Evolutionary conservation across 371 early-diverging fungal species (phyloP).

Genomic region (Apophysomyces variabilis): DNA sequence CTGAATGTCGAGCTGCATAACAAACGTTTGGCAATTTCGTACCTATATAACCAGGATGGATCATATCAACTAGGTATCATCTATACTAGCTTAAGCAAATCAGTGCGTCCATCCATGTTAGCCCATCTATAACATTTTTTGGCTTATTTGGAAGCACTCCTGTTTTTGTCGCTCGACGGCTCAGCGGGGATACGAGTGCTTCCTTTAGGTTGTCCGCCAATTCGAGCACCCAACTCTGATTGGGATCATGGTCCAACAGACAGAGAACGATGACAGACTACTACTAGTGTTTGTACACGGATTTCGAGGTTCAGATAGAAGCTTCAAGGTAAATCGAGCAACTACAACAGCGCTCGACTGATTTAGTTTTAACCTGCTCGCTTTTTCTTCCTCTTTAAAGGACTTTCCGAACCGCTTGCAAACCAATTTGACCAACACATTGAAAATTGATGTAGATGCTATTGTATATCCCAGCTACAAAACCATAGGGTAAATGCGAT

Average conservation of each 20-base stretch:
- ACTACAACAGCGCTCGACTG: background rate
- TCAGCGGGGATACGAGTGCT: no score
- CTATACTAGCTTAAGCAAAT: no score
- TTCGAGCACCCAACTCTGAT: no score
- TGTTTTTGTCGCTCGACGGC: no score
- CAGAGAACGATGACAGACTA: conserved; percentile 29
- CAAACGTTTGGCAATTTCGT: no score
- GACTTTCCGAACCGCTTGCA: conserved; percentile 64
- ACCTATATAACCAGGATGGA: no score
- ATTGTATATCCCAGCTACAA: conserved; percentile 64
- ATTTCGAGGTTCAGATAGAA: conserved; percentile 55
- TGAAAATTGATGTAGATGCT: conserved; percentile 51
- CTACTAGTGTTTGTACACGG: conserved; percentile 65
- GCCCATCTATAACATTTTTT: no score
- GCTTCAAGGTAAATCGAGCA: conserved; percentile 38
- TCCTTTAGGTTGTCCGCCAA: no score
- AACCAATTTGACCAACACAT: conserved; percentile 52
- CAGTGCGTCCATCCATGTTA: no score
- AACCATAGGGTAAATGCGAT: conserved; percentile 54
- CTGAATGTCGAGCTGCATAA: no score
- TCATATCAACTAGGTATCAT: no score
- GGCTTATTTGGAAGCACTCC: no score
- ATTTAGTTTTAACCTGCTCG: background rate
- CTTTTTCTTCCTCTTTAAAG: conserved; percentile 22
- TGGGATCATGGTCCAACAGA: background rate